A percentile compares a stretch with the other conserved stretches of the same genome.
phyloP scores from a whole-genome alignment of 495 filamentous ascomycete genomes.

The Hyaloscypha finlandica region DNA sequence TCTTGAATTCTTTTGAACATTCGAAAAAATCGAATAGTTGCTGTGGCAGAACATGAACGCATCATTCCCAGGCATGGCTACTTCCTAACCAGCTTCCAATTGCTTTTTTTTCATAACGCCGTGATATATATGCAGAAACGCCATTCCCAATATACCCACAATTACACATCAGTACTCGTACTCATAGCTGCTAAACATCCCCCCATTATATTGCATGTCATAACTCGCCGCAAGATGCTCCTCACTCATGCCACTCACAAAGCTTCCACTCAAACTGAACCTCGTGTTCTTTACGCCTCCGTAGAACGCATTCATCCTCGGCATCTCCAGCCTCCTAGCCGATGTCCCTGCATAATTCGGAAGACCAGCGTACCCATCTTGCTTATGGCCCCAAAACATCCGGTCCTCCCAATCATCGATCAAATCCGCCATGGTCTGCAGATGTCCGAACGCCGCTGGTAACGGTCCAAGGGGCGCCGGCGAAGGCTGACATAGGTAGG shows the following conservation, averaged over 20 bases:
- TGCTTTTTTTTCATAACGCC: conserved; percentile 43
- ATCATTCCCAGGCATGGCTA: too few relatives aligned
- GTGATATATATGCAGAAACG: too few relatives aligned
- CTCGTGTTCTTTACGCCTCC: conserved; percentile 2
- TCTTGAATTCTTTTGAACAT: too few relatives aligned
- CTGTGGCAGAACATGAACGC: too few relatives aligned
- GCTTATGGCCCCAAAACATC: conserved; percentile 49
- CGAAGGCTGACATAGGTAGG: conserved; percentile 39
- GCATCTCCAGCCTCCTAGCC: neutral
- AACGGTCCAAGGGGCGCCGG: conserved; percentile 40
- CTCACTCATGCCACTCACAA: conserved; percentile 11
- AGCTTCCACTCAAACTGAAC: neutral
- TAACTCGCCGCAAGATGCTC: conserved; percentile 11
- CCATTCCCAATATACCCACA: too few relatives aligned
- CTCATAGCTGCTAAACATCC: neutral
- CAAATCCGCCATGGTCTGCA: conserved; percentile 47
- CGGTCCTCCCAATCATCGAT: conserved; percentile 47
- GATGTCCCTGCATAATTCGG: conserved; percentile 17
- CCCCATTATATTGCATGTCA: conserved; percentile 15
- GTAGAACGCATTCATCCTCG: conserved; percentile 3
- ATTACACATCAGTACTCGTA: too few relatives aligned
- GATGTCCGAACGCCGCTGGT: conserved; percentile 46
- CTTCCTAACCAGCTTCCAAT: too few relatives aligned
- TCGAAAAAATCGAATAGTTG: too few relatives aligned
- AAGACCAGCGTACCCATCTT: conserved; percentile 3